Evolutionary conservation across 345 rosid species (phyloP), one percentile per base, ranked within the genome.

Genomic region (Gossypium australe): DNA sequence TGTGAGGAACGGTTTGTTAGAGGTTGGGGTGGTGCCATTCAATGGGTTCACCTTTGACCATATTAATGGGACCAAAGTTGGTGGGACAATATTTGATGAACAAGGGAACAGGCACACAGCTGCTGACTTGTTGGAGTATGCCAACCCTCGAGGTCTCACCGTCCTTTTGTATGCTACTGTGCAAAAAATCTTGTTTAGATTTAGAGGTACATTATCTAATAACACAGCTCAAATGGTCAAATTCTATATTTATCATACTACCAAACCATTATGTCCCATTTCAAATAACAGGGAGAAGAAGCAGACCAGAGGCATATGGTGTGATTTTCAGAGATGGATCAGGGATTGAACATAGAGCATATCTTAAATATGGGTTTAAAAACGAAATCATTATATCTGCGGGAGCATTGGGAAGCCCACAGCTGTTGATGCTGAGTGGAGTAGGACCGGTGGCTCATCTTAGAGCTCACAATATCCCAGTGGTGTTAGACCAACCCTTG

Each of bases 341-440:
- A 0, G 93, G 93, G 14, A 70, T 49, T 7, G 74, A 60, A 52
- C 88, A 78, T 77, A 78, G 57, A 59, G 92, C 90, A 9, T 83
- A 83, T 77, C 72, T 92, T 53, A 84, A 81, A 22, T 58, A 73
- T n/a, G 82, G 85, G 53, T 29, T 78, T 45, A 76, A 75, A 20
- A 86, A 75, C 65, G 95, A 92, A 80, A 75, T 88, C 61, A 88
- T 90, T 14, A 7, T 87, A 38, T 76, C 93, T 0, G 87, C 95
- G 0, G 95, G 95, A 1, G 88, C 97, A 41, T 45, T 92, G 0
- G 92, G 95, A 24, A 92, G 95, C 83, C 95, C 97, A 67, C 95
- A 90, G 14, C 78, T 92, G 2, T 67, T 92, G 62, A 84, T 92
- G 90, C 69, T 92, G 66, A 92, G 93, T 9, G 95, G 95, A 0